These are phyloP conservation scores for Scleromitrula shiraiana DNA, from an alignment of 2,329 filamentous ascomycete species.

Conservation along the genomic window DNA sequence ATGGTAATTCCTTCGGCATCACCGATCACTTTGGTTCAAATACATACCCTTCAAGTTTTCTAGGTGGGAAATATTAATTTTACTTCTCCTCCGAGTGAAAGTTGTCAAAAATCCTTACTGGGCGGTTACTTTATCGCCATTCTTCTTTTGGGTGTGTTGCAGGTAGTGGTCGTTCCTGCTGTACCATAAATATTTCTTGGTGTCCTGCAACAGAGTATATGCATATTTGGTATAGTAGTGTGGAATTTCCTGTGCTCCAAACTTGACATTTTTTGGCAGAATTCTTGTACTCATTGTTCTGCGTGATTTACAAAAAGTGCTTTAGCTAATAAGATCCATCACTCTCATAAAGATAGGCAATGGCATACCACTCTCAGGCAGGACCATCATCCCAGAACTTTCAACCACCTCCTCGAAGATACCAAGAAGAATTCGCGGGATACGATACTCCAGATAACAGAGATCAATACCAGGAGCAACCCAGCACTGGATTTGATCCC, in stretches of 20 bases:
- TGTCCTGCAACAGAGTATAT: not conserved
- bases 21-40: not conserved
- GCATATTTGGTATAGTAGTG: not conserved
- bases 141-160: not conserved
- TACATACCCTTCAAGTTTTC: too few species aligned
- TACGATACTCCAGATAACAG: not conserved
- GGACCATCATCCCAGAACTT: conserved; percentile 7
- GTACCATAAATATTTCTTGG: not conserved
- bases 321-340: conserved; percentile 1
- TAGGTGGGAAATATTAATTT: too few species aligned
- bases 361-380: conserved; percentile 10
- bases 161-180: not conserved
- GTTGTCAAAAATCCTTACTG: too few species aligned
- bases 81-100: too few species aligned
- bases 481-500: conserved; percentile 53
- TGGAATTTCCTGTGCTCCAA: not conserved
- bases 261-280: not conserved
- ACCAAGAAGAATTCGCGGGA: not conserved
- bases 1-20: not conserved
- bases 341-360: conserved; percentile 3
- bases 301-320: not conserved
- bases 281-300: not conserved
- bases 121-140: too few species aligned
- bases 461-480: not conserved
- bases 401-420: conserved; percentile 1